Evolutionary conservation across 1,139 yeast species (phyloP).

Genomic region (Kazachstania sp.): DNA sequence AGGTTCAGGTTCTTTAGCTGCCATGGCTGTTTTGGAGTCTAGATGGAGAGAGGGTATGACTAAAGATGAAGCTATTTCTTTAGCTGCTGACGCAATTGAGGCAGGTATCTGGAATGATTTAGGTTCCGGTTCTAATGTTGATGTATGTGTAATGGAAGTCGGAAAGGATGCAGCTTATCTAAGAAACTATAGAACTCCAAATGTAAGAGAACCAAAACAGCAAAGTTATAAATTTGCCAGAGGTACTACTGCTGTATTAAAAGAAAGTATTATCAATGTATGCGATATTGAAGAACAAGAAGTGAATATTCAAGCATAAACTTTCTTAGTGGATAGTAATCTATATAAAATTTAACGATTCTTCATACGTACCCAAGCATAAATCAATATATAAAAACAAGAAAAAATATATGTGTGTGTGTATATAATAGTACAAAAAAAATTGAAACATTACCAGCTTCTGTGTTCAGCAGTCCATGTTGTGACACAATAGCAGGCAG

Average conservation of each 20-base stretch:
- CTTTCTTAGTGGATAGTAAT: background rate
- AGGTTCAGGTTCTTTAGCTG: constrained; percentile 98
- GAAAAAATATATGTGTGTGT: too few species aligned
- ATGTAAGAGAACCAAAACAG: constrained; percentile 73
- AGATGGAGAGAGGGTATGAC: constrained; percentile 73
- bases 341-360: too few species aligned
- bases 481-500: too few species aligned
- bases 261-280: constrained; percentile 52
- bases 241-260: constrained; percentile 85
- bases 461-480: too few species aligned
- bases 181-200: constrained; percentile 88
- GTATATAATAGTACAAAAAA: too few species aligned
- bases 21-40: constrained; percentile 93
- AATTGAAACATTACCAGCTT: too few species aligned
- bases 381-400: background rate
- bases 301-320: constrained; percentile 29
- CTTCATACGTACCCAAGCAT: background rate
- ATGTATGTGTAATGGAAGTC: constrained; percentile 89
- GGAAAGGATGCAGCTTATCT: constrained; percentile 78
- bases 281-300: constrained; percentile 68
- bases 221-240: constrained; percentile 74
- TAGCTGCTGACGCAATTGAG: constrained; percentile 89
- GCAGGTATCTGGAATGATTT: constrained; percentile 99
- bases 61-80: constrained; percentile 78
- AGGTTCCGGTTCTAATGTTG: constrained; percentile 97